phyloP scores from a whole-genome alignment of 2,329 filamentous ascomycete species.

The Trichophyton equinum region DNA sequence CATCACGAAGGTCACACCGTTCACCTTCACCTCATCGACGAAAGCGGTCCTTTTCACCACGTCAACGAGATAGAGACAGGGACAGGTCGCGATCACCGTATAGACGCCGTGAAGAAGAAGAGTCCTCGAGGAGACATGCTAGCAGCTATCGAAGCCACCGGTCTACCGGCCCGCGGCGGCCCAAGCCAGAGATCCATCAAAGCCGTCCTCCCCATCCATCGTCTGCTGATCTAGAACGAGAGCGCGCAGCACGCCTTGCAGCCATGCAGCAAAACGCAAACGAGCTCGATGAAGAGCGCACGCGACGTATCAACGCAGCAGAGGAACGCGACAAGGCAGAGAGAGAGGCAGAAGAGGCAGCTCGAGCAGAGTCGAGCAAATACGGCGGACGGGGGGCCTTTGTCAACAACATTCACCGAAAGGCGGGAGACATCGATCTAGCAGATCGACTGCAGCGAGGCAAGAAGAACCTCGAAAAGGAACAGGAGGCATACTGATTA shows the following conservation, averaged over 20 bases:
- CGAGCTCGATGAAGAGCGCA: slow-evolving; percentile 55
- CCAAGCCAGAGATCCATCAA: slow-evolving; percentile 5
- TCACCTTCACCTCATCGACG: slow-evolving; percentile 15
- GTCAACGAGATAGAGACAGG: slow-evolving; percentile 5
- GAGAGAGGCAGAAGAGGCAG: slow-evolving; percentile 53
- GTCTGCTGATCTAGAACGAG: slow-evolving; percentile 33
- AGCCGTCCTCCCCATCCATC: slow-evolving; percentile 9
- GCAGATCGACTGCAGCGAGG: slow-evolving; percentile 31
- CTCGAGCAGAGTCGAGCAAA: slow-evolving; percentile 46
- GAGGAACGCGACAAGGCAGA: slow-evolving; percentile 52
- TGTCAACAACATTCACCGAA: slow-evolving; percentile 49
- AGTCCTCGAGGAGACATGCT: slow-evolving; percentile 20
- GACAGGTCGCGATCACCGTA: slow-evolving; percentile 30
- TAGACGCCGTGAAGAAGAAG: slow-evolving; percentile 21
- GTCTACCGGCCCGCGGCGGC: slow-evolving; percentile 11
- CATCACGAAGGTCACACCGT: slow-evolving; percentile 11
- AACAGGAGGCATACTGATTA: slow-evolving; percentile 25
- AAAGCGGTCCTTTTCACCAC: slow-evolving; percentile 16
- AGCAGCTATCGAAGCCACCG: slow-evolving; percentile 16
- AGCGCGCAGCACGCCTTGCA: slow-evolving; percentile 53
- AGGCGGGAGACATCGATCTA: slow-evolving; percentile 35
- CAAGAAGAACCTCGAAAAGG: slow-evolving; percentile 23
- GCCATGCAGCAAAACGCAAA: slow-evolving; percentile 60
- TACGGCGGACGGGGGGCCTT: slow-evolving; percentile 54
- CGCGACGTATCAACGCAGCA: slow-evolving; percentile 51